These are phyloP conservation scores for Aspergillus chevalieri DNA, from an alignment of 2,329 filamentous ascomycete species.

Conservation along the genomic window DNA sequence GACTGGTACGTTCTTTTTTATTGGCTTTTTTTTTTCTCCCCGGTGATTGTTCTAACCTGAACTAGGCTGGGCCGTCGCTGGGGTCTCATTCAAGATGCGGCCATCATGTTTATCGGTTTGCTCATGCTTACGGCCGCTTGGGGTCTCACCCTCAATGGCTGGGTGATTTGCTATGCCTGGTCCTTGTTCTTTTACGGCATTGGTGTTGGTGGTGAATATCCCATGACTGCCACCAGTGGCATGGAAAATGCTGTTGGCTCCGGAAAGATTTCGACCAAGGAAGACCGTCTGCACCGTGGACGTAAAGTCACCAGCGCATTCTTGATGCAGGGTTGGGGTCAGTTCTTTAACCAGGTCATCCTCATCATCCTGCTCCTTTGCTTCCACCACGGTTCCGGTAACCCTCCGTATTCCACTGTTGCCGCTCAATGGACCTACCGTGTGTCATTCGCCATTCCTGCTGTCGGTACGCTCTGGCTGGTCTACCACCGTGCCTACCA, in stretches of 20 bases:
- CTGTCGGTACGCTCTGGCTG: slow-evolving; percentile 85
- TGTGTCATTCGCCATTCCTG: slow-evolving; percentile 84
- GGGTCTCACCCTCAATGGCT: slow-evolving; percentile 80
- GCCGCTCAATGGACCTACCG: slow-evolving; percentile 87
- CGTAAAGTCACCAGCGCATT: slow-evolving; percentile 94
- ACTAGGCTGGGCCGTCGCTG: slow-evolving; percentile 79
- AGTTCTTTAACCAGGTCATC: slow-evolving; percentile 87
- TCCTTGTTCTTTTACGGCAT: slow-evolving; percentile 85
- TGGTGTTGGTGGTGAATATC: slow-evolving; percentile 71
- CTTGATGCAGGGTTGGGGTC: slow-evolving; percentile 97
- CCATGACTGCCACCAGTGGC: slow-evolving; percentile 90
- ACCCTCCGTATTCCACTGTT: slow-evolving; percentile 70
- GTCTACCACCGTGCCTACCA: slow-evolving; percentile 94
- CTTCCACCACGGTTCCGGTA: slow-evolving; percentile 74
- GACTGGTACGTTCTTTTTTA: slow-evolving; percentile 48
- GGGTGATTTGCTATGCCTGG: slow-evolving; percentile 96
- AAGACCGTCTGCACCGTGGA: slow-evolving; percentile 90
- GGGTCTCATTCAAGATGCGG: slow-evolving; percentile 91
- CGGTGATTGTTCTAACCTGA: slow-evolving; percentile 3
- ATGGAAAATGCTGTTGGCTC: slow-evolving; percentile 87
- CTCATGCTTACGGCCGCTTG: slow-evolving; percentile 87
- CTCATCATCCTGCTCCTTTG: slow-evolving; percentile 81
- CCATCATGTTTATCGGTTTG: slow-evolving; percentile 90
- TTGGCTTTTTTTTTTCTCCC: neutral
- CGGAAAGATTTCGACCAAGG: slow-evolving; percentile 80